Base-by-base conservation (phyloP, 1,139 yeast genomes). In the Arxiozyma heterogenica region DNA sequence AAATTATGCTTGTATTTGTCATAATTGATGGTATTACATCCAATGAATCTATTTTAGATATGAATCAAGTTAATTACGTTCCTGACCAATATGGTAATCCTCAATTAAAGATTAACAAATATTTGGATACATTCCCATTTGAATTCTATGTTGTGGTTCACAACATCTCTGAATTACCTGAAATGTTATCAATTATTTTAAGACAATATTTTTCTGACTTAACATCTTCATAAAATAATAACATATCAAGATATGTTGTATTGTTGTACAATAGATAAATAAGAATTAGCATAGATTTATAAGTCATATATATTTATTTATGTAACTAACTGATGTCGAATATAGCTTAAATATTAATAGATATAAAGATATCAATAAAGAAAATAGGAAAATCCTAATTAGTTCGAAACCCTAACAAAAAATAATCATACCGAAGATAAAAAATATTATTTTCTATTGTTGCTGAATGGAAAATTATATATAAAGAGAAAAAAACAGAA, bases 71-170 rank as follows among this genome's bases (percentile, higher is more conserved):
- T 41, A 81, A 78, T 56, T 94, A 91, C 65, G 76, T 79, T 20
- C 82, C 87, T 42, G 85, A 83, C 59, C 76, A 72, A n/a, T 75
- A 76, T 51, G 97, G 97, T 3, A 80, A 80, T 54, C 78, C 82
- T 81, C 79, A 79, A 48, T 74, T 94, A 59, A 80, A 85, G 67
- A 94, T 94, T 57, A 85, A 82, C 57, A 86, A 84, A 63, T 94
- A 94, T 64, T 77, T 94, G 71, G 97, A 93, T 62, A 81, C 87
- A 27, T 94, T 94, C 82, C 98, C 98, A 62, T 94, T 94, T 71
- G 98, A 94, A 66, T 93, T 86, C 69, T 94, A 91, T 65, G 96
- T 93, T 57, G 93, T 94, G 62, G 97, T 94, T 43, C 83, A 88
- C 64, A 84, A 93, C 65, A 87, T 94, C 59, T 78, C 79, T 49